Conservation (phyloP, 257 asterid species). For the Echium plantagineum region DNA sequence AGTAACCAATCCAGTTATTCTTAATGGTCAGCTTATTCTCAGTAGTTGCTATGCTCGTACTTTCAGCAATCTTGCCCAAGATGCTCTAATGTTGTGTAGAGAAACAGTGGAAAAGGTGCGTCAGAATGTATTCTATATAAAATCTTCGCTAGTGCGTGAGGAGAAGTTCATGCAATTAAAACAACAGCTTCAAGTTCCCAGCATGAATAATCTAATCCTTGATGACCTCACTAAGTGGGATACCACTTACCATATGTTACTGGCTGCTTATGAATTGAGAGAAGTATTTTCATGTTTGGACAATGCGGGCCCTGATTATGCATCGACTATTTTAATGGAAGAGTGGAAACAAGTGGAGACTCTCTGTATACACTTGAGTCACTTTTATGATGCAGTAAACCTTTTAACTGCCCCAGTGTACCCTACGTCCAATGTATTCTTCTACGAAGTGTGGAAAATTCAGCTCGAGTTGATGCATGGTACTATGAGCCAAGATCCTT, state of each 20-base stretch:
- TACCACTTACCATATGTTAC: constrained; percentile 6
- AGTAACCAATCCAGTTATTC: background rate
- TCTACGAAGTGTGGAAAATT: constrained; percentile 45
- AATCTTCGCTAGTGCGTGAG: background rate
- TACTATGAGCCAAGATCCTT: constrained; percentile 27
- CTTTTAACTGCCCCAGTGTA: constrained; percentile 22
- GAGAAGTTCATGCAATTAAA: constrained; percentile 3
- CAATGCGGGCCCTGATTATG: constrained; percentile 5
- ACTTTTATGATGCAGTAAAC: constrained; percentile 7
- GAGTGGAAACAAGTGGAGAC: constrained; percentile 10
- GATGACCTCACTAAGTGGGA: constrained; percentile 8
- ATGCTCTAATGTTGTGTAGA: background rate
- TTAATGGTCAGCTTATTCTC: constrained; percentile 2
- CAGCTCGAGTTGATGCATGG: constrained; percentile 42
- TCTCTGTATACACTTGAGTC: constrained; percentile 4
- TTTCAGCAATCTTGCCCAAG: constrained; percentile 5
- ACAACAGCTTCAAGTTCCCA: constrained; percentile 10
- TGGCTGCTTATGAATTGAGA: constrained; percentile 9
- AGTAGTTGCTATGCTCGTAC: constrained; percentile 5
- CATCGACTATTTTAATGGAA: background rate
- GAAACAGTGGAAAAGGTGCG: constrained; percentile 4
- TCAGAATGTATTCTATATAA: background rate
- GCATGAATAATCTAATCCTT: constrained; percentile 3
- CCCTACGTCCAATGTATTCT: constrained; percentile 53
- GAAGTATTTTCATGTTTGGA: constrained; percentile 10